These are phyloP conservation scores for Plantago ovata DNA, from an alignment of 257 asterid species.

Conservation along the genomic window DNA sequence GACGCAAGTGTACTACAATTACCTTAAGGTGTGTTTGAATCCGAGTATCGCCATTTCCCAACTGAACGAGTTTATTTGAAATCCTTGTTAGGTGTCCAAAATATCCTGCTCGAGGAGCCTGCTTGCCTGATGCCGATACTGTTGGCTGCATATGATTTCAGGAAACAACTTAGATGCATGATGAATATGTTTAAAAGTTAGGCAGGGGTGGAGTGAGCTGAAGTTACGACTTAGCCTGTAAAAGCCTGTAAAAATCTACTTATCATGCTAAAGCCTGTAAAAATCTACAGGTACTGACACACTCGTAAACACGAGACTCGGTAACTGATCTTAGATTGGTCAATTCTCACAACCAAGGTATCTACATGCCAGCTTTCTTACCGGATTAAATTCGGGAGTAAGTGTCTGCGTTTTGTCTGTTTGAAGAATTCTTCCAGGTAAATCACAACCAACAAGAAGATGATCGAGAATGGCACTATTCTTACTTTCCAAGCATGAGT, in stretches of 20 bases:
- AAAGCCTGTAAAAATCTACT: neutral
- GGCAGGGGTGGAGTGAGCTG: neutral
- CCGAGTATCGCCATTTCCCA: slow-evolving; percentile 45
- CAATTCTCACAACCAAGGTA: slow-evolving; percentile 6
- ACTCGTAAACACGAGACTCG: no score
- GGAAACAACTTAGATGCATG: slow-evolving; percentile 5
- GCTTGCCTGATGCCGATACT: slow-evolving; percentile 51
- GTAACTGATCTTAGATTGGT: neutral
- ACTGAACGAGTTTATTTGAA: slow-evolving; percentile 71
- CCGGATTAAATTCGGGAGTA: slow-evolving; percentile 55
- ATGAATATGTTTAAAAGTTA: neutral
- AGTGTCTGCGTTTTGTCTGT: slow-evolving; percentile 57
- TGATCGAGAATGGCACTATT: slow-evolving; percentile 54
- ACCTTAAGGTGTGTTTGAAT: slow-evolving; percentile 79
- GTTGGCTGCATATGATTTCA: slow-evolving; percentile 63
- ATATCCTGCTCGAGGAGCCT: slow-evolving; percentile 75
- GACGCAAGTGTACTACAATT: slow-evolving; percentile 2
- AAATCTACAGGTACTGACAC: neutral
- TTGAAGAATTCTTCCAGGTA: slow-evolving; percentile 68
- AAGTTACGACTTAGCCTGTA: neutral
- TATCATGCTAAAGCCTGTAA: neutral
- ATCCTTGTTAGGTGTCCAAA: slow-evolving; percentile 83
- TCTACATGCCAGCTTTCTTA: slow-evolving; percentile 16
- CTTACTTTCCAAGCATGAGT: slow-evolving; percentile 85
- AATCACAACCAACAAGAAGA: slow-evolving; percentile 66